Percentiles rank a stretch among this genome's conserved stretches.
Evolutionary conservation across 75 land plant species (phyloP).

Genomic region (Chamaecyparis obtusa): DNA sequence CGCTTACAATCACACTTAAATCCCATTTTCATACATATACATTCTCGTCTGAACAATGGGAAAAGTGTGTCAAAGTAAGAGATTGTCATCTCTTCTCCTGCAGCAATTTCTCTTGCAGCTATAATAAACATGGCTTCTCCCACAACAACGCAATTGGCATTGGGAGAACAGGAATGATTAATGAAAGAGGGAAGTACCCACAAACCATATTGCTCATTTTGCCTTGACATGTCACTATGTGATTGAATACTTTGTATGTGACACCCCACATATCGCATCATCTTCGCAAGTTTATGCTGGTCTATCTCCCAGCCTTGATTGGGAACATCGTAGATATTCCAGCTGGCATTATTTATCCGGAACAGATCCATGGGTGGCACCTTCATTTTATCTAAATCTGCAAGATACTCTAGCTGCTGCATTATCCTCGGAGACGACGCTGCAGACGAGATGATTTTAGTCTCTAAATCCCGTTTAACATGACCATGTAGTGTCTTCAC

Average conservation of each 20-base stretch:
- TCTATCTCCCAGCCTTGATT: neutral
- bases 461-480: neutral
- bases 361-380: too few species aligned
- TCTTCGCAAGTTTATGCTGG: neutral
- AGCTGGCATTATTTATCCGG: too few species aligned
- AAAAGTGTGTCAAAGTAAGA: slow-evolving; percentile 9
- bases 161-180: slow-evolving; percentile 17
- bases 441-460: too few species aligned
- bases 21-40: neutral
- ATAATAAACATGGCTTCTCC: slow-evolving; percentile 17
- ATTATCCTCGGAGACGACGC: too few species aligned
- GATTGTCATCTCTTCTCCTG: slow-evolving; percentile 15
- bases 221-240: neutral
- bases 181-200: slow-evolving; percentile 18
- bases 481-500: neutral
- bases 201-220: neutral
- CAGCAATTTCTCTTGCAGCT: neutral
- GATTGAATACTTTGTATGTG: neutral
- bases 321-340: neutral
- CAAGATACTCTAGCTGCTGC: too few species aligned
- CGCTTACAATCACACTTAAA: slow-evolving; percentile 15
- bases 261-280: neutral
- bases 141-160: slow-evolving; percentile 2
- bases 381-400: too few species aligned
- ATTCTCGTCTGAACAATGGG: neutral